Evolutionary conservation across 1,139 yeast species (phyloP).

Genomic region (Suhomyces choctaworum): DNA sequence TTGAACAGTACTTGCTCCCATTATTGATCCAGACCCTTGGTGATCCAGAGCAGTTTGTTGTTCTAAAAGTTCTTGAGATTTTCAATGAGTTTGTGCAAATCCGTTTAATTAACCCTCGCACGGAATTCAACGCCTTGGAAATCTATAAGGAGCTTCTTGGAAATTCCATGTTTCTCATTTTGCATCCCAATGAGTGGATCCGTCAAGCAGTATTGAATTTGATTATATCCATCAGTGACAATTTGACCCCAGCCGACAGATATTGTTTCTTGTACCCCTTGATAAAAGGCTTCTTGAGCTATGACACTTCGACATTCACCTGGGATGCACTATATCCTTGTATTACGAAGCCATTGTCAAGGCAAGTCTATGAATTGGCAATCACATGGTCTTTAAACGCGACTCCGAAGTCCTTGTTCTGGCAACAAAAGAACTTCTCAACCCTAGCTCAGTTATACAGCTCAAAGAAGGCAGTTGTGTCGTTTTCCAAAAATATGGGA

Average conservation of each 20-base stretch:
- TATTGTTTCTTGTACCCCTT: slow-evolving; percentile 84
- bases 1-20: slow-evolving; percentile 88
- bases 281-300: slow-evolving; percentile 71
- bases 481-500: slow-evolving; percentile 39
- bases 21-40: slow-evolving; percentile 76
- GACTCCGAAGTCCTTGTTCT: slow-evolving; percentile 65
- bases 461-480: slow-evolving; percentile 17
- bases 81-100: slow-evolving; percentile 44
- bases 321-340: slow-evolving; percentile 68
- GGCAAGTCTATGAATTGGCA: slow-evolving; percentile 64
- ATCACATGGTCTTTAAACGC: slow-evolving; percentile 73
- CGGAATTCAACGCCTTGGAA: slow-evolving; percentile 43
- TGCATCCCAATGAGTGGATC: slow-evolving; percentile 90
- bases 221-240: slow-evolving; percentile 60
- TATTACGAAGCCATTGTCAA: slow-evolving; percentile 63
- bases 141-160: slow-evolving; percentile 40
- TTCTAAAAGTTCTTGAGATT: slow-evolving; percentile 69
- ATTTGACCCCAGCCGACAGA: slow-evolving; percentile 71
- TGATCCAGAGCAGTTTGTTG: slow-evolving; percentile 83
- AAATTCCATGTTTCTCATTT: slow-evolving; percentile 36
- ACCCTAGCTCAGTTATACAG: slow-evolving; percentile 15
- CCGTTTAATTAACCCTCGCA: slow-evolving; percentile 36
- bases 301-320: slow-evolving; percentile 68
- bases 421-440: slow-evolving; percentile 57
- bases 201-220: slow-evolving; percentile 67